Percentiles rank a stretch among this genome's conserved stretches.
Evolutionary conservation across 2,329 filamentous ascomycete species (phyloP).

Genomic region (Elsinoe batatas): DNA sequence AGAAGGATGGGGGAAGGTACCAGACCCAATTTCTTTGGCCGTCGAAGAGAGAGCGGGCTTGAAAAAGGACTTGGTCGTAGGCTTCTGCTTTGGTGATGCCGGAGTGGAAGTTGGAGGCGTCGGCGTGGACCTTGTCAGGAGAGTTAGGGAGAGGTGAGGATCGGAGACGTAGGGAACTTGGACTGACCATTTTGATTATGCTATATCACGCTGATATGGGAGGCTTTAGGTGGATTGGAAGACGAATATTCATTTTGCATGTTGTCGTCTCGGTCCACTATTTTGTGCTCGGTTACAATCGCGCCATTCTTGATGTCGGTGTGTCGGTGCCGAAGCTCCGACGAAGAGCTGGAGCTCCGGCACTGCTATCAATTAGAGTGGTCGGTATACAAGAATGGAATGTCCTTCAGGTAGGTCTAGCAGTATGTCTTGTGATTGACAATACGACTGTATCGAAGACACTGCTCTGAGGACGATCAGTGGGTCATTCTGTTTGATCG

Average conservation of each 20-base stretch:
- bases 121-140: conserved; percentile 55
- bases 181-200: not conserved
- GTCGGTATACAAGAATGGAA: not conserved
- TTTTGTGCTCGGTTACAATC: not conserved
- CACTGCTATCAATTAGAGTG: not conserved
- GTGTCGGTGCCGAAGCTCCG: not conserved
- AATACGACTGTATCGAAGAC: not conserved
- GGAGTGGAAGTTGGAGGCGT: conserved; percentile 61
- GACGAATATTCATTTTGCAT: not conserved
- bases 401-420: too few relatives aligned
- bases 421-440: too few relatives aligned
- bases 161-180: not conserved
- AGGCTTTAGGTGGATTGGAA: not conserved
- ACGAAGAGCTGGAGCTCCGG: not conserved
- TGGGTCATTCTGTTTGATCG: not conserved
- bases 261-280: not conserved
- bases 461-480: not conserved
- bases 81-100: conserved; percentile 61
- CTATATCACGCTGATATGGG: too few relatives aligned
- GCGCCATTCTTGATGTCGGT: not conserved
- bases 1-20: not conserved
- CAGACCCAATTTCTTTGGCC: conserved; percentile 70
- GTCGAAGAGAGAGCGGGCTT: conserved; percentile 58
- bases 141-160: not conserved
- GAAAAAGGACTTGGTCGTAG: conserved; percentile 62